Evolutionary conservation across 73 alveolate species (phyloP).

Genomic region (Paramecium tetraurelia): DNA sequence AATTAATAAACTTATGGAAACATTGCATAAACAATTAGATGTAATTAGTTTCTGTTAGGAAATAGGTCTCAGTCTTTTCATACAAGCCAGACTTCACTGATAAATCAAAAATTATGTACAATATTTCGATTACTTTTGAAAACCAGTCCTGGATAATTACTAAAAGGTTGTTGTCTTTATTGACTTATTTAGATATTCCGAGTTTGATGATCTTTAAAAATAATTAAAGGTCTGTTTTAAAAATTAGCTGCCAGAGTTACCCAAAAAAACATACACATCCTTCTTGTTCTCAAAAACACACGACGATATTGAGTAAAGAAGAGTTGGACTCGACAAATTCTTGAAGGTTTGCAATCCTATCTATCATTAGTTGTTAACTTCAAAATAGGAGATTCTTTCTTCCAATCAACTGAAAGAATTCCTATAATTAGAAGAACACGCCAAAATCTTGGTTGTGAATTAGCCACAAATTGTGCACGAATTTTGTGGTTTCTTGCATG

Average conservation of each 20-base stretch:
- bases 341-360: not conserved
- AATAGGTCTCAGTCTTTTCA: not conserved
- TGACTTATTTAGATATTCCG: not conserved
- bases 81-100: not conserved
- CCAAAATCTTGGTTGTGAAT: constrained; percentile 9
- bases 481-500: constrained; percentile 59
- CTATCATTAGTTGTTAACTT: not conserved
- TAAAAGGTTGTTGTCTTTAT: not conserved
- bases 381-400: constrained; percentile 35
- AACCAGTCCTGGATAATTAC: not conserved
- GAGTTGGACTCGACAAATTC: constrained; percentile 50
- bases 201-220: constrained; percentile 8
- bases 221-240: constrained; percentile 28
- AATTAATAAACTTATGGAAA: not conserved
- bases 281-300: constrained; percentile 36
- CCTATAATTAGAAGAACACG: constrained; percentile 61
- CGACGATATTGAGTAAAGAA: constrained; percentile 55
- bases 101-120: not conserved
- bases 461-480: constrained; percentile 41
- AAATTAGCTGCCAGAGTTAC: constrained; percentile 12
- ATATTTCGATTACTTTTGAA: not conserved
- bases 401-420: constrained; percentile 45
- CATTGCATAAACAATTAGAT: not conserved
- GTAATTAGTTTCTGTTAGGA: not conserved
- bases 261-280: constrained; percentile 40